These are phyloP conservation scores for Oryza nivara DNA, from an alignment of 176 grass and related monocot genomes.

Conservation along the genomic window DNA sequence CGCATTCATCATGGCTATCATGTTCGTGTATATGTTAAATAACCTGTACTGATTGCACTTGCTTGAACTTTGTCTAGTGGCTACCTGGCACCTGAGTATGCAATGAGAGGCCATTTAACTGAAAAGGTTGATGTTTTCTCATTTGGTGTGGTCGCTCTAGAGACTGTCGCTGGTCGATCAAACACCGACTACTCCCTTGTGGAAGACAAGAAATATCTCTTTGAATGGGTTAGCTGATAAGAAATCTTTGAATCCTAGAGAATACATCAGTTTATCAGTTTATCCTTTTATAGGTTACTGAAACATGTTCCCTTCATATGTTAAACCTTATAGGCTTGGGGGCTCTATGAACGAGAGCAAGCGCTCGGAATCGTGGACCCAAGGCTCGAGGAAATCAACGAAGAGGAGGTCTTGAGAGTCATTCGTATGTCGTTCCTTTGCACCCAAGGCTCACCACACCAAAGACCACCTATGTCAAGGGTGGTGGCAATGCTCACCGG, in stretches of 20 bases:
- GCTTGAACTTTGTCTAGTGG: conserved; percentile 38
- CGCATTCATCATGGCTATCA: neutral
- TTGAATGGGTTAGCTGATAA: conserved; percentile 57
- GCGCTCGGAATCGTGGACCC: conserved; percentile 46
- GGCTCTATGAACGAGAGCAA: conserved; percentile 45
- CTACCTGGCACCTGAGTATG: conserved; percentile 72
- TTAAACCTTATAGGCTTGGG: conserved; percentile 45
- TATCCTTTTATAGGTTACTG: neutral
- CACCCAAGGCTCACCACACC: conserved; percentile 51
- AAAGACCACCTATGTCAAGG: conserved; percentile 58
- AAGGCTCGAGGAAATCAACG: conserved; percentile 37
- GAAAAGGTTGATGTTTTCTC: conserved; percentile 69
- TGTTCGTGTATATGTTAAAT: neutral
- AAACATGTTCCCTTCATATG: neutral
- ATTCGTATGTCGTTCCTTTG: conserved; percentile 57
- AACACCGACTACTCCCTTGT: conserved; percentile 43
- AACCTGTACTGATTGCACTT: neutral
- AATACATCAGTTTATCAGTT: neutral
- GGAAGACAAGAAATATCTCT: conserved; percentile 51
- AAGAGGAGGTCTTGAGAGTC: conserved; percentile 40
- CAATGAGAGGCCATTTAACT: conserved; percentile 68
- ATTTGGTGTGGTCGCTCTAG: conserved; percentile 58
- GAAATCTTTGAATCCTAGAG: neutral
- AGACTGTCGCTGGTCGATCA: conserved; percentile 51
- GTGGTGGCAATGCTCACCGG: conserved; percentile 57